Evolutionary conservation across 805 yeast species (phyloP), one percentile per base, ranked within the genome.

Genomic region (Pichia gijzeniarum): DNA sequence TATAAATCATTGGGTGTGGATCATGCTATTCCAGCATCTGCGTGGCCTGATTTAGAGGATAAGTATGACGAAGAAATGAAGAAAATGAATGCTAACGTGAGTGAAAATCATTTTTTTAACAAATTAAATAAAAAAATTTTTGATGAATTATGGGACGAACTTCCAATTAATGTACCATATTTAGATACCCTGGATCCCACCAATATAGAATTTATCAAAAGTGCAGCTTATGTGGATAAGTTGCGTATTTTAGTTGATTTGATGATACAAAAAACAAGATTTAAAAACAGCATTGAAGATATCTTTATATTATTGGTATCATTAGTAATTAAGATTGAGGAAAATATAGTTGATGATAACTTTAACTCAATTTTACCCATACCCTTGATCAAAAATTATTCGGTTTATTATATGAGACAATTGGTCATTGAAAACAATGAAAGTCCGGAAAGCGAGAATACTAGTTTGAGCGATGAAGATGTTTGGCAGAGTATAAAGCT

Each of bases 221-320:
- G 22, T n/a, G 48, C 28, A 14, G 38, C 43, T 31, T 47, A 45
- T 43, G 44, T 47, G 31, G 47, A 53, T 40, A 48, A 47, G 41
- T 43, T 53, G 13, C 42, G 47, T 17, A 47, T 53, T 14, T 10
- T 52, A 2, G 25, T 35, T 27, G 54, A 53, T 36, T 31, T 53
- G 10, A 35, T 53, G 41, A 21, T 41, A 3, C 19, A 21, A 6
- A 33, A 42, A 19, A 36, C 45, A 3, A 44, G 32, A 25, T 50
- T 50, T 20, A 35, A 13, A 4, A 31, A 32, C 13, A 35, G 19
- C 10, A 4, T 45, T 9, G 52, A 50, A 17, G 35, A 48, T 35
- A n/a, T 42, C 14, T 18, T 43, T 5, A 14, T 35, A 19, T 37
- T 41, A 12, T 14, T 44, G 36, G 41, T 47, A 33, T 38, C 44